Conservation (phyloP, 2,329 filamentous ascomycete species). For the Ophiostoma triangulosporum region DNA sequence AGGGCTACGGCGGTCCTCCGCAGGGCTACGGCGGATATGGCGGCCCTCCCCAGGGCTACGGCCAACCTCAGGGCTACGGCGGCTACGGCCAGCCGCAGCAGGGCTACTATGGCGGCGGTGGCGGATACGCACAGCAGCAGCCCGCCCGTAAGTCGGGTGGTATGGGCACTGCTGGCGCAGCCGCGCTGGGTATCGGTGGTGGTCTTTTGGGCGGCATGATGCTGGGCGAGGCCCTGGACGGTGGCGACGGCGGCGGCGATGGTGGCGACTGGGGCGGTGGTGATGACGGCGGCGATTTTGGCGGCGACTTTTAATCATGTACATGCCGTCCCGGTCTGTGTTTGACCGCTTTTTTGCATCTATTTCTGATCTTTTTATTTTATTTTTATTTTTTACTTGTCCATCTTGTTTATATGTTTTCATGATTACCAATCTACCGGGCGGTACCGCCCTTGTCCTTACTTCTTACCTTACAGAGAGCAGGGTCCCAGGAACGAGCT, state of each 20-base stretch:
- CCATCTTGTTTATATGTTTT: too few relatives aligned
- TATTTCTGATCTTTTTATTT: not conserved
- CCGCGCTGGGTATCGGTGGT: slow-evolving; percentile 66
- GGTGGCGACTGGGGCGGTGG: slow-evolving; percentile 18
- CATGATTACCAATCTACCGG: too few relatives aligned
- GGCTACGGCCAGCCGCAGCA: slow-evolving; percentile 9
- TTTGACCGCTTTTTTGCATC: not conserved
- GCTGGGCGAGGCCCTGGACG: slow-evolving; percentile 53
- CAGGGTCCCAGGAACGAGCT: too few relatives aligned
- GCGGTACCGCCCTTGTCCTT: too few relatives aligned
- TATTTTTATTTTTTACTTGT: too few relatives aligned
- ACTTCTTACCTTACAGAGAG: too few relatives aligned
- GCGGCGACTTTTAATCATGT: not conserved
- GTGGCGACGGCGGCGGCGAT: slow-evolving; percentile 46
- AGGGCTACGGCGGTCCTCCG: slow-evolving; percentile 21
- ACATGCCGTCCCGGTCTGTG: not conserved
- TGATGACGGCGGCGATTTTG: slow-evolving; percentile 18
- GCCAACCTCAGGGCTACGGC: slow-evolving; percentile 18
- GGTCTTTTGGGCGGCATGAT: slow-evolving; percentile 68
- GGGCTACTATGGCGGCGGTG: slow-evolving; percentile 15
- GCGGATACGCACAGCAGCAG: slow-evolving; percentile 21
- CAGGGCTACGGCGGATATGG: slow-evolving; percentile 19
- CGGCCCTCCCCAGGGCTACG: slow-evolving; percentile 10
- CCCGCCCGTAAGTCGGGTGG: slow-evolving; percentile 27
- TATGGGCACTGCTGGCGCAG: slow-evolving; percentile 59